Evolutionary conservation across 306 rosid species (phyloP), one percentile per base, ranked within the genome.

Genomic region (Fragaria vesca): DNA sequence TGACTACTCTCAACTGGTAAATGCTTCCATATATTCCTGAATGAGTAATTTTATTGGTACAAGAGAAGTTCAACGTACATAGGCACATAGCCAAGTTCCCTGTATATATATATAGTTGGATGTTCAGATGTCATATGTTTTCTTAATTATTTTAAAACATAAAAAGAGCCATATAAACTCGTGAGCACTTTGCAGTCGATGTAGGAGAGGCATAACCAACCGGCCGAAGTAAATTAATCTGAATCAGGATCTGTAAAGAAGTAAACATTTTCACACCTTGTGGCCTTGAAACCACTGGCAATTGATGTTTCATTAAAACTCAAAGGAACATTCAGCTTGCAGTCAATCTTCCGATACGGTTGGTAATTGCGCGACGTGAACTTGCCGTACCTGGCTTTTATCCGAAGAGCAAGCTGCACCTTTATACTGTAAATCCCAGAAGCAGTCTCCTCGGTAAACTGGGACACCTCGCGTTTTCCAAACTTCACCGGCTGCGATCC

Each of bases 341-440:
- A 76, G 8, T 36, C 69, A 12, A 71, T 60, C 66, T 60, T 61
- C 2, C 71, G 57, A 8, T 12, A 10, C 13, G 74, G 55, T 26
- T 81, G 50, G 46, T 57, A 69, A 26, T 60, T 55, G 16, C 85
- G 36, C 0, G 60, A 76, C 89, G 85, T 89, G 43, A 93, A 83
- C 84, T 88, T 89, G 1, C 98, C 72, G 15, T 21, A 91, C 89
- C 18, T 73, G 74, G 81, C 74, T 46, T 78, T 69, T 67, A 51
- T 78, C 65, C 36, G 26, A 12, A 75, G 38, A 17, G 66, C 67
- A 8, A 93, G 34, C 85, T 72, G 83, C 58, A 89, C 66, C 4
- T 87, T 88, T 4, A 93, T 55, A 2, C 55, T 36, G 21, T 76
- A 91, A 48, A 77, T 46, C 32, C 87, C 88, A 12, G 71, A 38